Evolutionary conservation across 495 filamentous ascomycete genomes (phyloP).

Genomic region (Xylaria venustula): DNA sequence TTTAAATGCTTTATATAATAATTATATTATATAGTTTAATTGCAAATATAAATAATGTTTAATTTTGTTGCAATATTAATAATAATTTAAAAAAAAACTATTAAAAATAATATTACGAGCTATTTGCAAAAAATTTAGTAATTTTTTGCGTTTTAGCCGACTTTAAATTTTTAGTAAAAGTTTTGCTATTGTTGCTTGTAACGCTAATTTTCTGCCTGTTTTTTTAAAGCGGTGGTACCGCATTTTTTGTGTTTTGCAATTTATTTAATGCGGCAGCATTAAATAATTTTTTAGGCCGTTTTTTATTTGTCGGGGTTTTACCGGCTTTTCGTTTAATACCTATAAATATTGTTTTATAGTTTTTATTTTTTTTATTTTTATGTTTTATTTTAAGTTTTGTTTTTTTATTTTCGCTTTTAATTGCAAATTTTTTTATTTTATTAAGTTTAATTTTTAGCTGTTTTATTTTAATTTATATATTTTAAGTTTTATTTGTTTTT

Average conservation of each 20-base stretch:
- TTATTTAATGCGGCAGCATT: conserved; percentile 26
- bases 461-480: background rate
- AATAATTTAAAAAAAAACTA: no score
- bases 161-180: conserved; percentile 43
- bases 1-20: background rate
- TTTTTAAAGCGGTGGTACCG: background rate
- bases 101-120: conserved; percentile 33
- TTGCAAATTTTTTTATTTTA: background rate
- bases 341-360: conserved; percentile 12
- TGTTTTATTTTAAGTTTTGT: no score
- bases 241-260: conserved; percentile 12
- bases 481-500: background rate
- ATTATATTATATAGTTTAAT: no score
- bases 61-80: no score
- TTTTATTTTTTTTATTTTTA: background rate
- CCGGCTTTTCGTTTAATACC: conserved; percentile 60
- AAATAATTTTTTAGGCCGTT: conserved; percentile 46
- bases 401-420: conserved; percentile 18
- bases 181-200: conserved; percentile 33
- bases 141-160: conserved; percentile 70
- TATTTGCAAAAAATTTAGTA: conserved; percentile 78
- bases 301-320: conserved; percentile 28
- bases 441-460: conserved; percentile 29
- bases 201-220: conserved; percentile 26
- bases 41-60: no score